phyloP scores from a whole-genome alignment of 805 yeast species.

The Ogataea salicorniae region DNA sequence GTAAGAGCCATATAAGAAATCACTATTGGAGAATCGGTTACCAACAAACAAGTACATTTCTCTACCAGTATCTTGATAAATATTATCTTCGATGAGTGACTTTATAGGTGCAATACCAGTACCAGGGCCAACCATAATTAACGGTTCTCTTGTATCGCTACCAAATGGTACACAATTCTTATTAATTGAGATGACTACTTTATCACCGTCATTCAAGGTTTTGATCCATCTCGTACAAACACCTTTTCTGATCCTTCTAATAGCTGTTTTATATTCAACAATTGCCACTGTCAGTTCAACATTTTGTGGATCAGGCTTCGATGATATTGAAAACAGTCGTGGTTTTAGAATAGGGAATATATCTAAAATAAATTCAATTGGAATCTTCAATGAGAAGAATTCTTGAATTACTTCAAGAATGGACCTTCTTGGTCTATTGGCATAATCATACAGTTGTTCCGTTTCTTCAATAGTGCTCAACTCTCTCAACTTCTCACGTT shows the following conservation, averaged over 20 bases:
- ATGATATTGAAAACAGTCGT: conserved; percentile 80
- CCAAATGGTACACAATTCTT: conserved; percentile 38
- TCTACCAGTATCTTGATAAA: conserved; percentile 18
- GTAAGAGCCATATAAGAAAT: conserved; percentile 56
- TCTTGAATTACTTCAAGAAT: conserved; percentile 79
- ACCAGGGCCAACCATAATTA: conserved; percentile 83
- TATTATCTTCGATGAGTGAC: conserved; percentile 47
- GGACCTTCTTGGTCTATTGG: conserved; percentile 89
- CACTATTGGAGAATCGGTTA: conserved; percentile 59
- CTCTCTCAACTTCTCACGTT: conserved; percentile 69
- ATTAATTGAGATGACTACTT: conserved; percentile 48
- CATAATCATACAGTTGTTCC: conserved; percentile 83
- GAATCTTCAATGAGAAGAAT: conserved; percentile 70
- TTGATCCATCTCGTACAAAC: conserved; percentile 77
- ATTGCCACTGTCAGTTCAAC: conserved; percentile 76
- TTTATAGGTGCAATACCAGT: conserved; percentile 96
- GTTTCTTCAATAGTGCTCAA: conserved; percentile 67
- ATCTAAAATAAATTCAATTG: conserved; percentile 71
- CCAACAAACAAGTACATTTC: conserved; percentile 65
- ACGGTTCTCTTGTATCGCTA: conserved; percentile 32
- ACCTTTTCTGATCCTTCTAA: conserved; percentile 73
- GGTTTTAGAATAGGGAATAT: conserved; percentile 76
- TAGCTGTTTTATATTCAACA: conserved; percentile 80
- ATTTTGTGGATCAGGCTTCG: conserved; percentile 35
- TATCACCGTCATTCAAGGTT: conserved; percentile 41